phyloP scores from a whole-genome alignment of 2,329 filamentous ascomycete genomes.

The Beauveria australis region DNA sequence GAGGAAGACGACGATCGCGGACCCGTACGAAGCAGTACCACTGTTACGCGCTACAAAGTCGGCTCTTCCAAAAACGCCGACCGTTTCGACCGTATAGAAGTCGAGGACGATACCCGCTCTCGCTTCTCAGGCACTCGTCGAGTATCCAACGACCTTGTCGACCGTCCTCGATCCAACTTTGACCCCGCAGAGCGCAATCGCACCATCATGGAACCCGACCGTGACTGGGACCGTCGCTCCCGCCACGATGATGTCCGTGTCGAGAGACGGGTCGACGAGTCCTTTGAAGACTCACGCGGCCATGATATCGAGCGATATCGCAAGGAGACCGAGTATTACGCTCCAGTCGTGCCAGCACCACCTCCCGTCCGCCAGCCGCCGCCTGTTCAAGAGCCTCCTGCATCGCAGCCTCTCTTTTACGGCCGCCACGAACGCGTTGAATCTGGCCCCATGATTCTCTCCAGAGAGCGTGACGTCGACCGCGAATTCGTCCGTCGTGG shows the following conservation, averaged over 20 bases:
- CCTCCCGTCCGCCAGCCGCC: slow-evolving; percentile 46
- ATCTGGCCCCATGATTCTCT: slow-evolving; percentile 35
- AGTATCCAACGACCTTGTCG: slow-evolving; percentile 31
- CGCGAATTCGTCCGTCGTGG: slow-evolving; percentile 29
- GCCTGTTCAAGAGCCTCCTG: slow-evolving; percentile 46
- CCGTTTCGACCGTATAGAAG: slow-evolving; percentile 33
- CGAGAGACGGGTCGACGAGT: slow-evolving; percentile 45
- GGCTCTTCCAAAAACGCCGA: slow-evolving; percentile 29
- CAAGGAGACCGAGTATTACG: slow-evolving; percentile 56
- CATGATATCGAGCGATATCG: slow-evolving; percentile 51
- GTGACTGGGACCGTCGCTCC: slow-evolving; percentile 37
- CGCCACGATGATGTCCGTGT: slow-evolving; percentile 39
- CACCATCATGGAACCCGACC: slow-evolving; percentile 30
- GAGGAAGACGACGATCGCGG: slow-evolving; percentile 33
- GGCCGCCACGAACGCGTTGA: slow-evolving; percentile 37
- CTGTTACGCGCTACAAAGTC: slow-evolving; percentile 47
- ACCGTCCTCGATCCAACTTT: slow-evolving; percentile 43
- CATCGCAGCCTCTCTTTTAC: slow-evolving; percentile 43
- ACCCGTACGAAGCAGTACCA: slow-evolving; percentile 32
- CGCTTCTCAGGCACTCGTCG: slow-evolving; percentile 33
- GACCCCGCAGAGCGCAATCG: slow-evolving; percentile 33
- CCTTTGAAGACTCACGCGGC: slow-evolving; percentile 35
- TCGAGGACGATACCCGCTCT: slow-evolving; percentile 39
- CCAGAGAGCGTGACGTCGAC: slow-evolving; percentile 28
- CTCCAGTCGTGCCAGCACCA: slow-evolving; percentile 39